Conservation (phyloP, 306 rosid species). For the Pyrus pyrifolia region DNA sequence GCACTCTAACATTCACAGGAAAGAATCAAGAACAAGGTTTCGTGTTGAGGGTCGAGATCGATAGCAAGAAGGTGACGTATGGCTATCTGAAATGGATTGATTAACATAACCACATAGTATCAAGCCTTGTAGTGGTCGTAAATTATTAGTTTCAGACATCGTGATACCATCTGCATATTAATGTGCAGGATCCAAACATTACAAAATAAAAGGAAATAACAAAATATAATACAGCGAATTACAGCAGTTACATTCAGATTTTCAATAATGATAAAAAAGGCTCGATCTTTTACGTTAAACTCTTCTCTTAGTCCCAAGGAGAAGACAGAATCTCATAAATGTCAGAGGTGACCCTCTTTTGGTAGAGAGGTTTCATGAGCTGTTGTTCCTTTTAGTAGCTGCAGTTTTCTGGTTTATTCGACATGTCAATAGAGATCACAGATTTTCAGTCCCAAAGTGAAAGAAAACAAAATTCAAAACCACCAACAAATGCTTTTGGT, state of each 20-base stretch:
- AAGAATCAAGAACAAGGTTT: constrained; percentile 4
- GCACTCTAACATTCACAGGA: background rate
- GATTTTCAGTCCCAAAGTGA: background rate
- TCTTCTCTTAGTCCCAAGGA: too few species aligned
- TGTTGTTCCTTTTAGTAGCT: background rate
- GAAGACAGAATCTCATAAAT: too few species aligned
- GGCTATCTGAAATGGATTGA: constrained; percentile 5
- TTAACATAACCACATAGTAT: background rate
- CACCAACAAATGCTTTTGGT: background rate
- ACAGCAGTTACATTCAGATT: background rate
- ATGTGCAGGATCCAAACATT: background rate
- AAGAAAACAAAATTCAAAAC: background rate
- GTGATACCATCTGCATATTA: background rate
- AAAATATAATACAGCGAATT: too few species aligned
- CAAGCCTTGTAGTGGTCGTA: background rate
- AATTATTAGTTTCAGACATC: background rate
- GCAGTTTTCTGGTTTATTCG: background rate
- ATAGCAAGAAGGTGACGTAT: background rate
- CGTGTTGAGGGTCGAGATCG: background rate
- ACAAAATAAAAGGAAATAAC: too few species aligned
- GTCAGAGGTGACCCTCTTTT: background rate
- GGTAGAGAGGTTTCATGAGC: background rate
- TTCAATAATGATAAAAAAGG: too few species aligned
- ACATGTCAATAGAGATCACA: background rate
- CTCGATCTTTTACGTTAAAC: too few species aligned